These are phyloP conservation scores for Ophiocordyceps camponoti-leonardi DNA, from an alignment of 2,329 filamentous ascomycete genomes.

Conservation along the genomic window DNA sequence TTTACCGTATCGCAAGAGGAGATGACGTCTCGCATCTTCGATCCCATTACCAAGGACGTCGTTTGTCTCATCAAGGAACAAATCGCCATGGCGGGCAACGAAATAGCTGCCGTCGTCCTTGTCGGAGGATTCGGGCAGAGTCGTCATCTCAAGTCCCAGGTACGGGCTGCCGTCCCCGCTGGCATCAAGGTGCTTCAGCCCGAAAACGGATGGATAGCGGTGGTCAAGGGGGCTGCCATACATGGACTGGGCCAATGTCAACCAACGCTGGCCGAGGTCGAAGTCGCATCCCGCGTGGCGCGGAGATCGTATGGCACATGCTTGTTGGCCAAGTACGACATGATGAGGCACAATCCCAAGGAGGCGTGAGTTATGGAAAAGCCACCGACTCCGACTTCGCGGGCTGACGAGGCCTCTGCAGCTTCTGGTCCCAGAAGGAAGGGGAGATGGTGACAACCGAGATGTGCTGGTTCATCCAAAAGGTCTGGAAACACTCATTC, in stretches of 20 bases:
- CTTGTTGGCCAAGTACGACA: conserved; percentile 17
- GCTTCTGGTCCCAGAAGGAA: conserved; percentile 21
- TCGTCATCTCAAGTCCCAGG: conserved; percentile 23
- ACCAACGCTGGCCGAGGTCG: conserved; percentile 11
- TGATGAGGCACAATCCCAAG: conserved; percentile 16
- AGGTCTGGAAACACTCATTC: conserved; percentile 11
- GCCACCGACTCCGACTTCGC: too few species aligned
- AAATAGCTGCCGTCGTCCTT: conserved; percentile 23
- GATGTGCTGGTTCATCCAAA: conserved; percentile 22
- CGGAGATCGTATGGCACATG: conserved; percentile 20
- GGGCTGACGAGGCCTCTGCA: conserved; percentile 6
- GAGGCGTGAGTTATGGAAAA: conserved; percentile 14
- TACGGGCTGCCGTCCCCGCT: conserved; percentile 17
- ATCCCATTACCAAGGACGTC: conserved; percentile 24
- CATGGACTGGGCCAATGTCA: conserved; percentile 16
- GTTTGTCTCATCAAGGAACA: conserved; percentile 23
- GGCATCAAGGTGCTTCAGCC: conserved; percentile 28
- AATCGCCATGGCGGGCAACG: conserved; percentile 16
- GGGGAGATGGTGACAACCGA: conserved; percentile 16
- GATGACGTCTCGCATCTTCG: conserved; percentile 44
- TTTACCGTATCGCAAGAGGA: conserved; percentile 26
- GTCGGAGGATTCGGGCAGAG: conserved; percentile 32
- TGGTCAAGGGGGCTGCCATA: conserved; percentile 32
- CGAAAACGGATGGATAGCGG: conserved; percentile 29
- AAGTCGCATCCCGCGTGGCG: conserved; percentile 17